A percentile compares a stretch with the other conserved stretches of the same genome.
phyloP scores from a whole-genome alignment of 225 moss, liverwort and hornwort species.

The Thuidium tamariscinum region DNA sequence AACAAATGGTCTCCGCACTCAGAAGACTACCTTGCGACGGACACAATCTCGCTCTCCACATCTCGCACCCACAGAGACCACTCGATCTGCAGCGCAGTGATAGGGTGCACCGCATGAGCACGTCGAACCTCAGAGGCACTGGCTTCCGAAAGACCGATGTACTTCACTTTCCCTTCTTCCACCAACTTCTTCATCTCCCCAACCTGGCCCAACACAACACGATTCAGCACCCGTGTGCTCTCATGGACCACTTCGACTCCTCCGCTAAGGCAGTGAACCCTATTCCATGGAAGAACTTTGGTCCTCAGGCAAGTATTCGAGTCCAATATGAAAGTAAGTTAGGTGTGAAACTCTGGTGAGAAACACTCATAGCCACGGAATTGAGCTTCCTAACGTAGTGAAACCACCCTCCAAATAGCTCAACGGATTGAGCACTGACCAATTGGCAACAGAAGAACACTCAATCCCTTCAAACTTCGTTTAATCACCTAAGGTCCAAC shows the following conservation, averaged over 20 bases:
- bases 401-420: background rate
- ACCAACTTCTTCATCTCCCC: constrained; percentile 46
- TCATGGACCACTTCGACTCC: background rate
- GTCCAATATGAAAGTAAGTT: background rate
- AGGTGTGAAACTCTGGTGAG: too few relatives aligned
- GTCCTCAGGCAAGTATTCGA: background rate
- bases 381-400: background rate
- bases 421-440: background rate
- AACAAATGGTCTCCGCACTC: background rate
- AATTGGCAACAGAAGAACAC: background rate
- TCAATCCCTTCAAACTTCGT: background rate
- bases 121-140: constrained; percentile 25
- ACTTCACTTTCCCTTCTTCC: constrained; percentile 37
- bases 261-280: background rate
- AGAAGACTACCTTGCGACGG: constrained; percentile 14
- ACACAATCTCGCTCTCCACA: constrained; percentile 26
- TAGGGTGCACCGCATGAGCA: constrained; percentile 39
- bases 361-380: background rate
- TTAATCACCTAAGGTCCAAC: background rate
- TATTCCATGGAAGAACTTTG: background rate
- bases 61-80: constrained; percentile 39
- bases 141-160: constrained; percentile 33
- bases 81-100: constrained; percentile 33
- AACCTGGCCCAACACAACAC: background rate
- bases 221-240: background rate